Percentiles rank a stretch among this genome's conserved stretches.
phyloP scores from a whole-genome alignment of 2,329 filamentous ascomycete genomes.

The Myotisia sp. region DNA sequence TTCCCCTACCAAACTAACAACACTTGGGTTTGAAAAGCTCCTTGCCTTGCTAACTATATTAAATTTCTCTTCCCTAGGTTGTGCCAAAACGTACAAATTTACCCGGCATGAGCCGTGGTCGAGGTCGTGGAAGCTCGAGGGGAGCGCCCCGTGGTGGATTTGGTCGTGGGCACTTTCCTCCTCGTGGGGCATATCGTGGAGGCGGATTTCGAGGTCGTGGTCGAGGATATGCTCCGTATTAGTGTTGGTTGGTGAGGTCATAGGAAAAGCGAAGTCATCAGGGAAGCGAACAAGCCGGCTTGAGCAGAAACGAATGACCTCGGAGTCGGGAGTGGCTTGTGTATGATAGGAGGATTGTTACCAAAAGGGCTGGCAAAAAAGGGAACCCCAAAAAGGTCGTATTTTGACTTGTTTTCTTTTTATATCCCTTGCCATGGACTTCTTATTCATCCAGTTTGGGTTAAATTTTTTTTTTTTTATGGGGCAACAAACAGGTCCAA shows the following conservation, averaged over 20 bases:
- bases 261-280: no score
- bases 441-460: no score
- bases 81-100: constrained; percentile 87
- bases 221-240: constrained; percentile 35
- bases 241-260: no score
- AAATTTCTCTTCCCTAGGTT: constrained; percentile 39
- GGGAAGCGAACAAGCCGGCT: not conserved
- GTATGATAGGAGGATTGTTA: constrained; percentile 5
- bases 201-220: constrained; percentile 21
- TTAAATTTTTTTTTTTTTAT: no score
- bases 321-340: constrained; percentile 6
- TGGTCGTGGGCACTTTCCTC: constrained; percentile 11
- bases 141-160: constrained; percentile 37
- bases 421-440: no score
- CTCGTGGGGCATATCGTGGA: constrained; percentile 13
- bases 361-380: constrained; percentile 1
- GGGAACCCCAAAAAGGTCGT: not conserved
- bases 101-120: constrained; percentile 77
- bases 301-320: no score
- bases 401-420: no score
- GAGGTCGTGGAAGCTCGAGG: constrained; percentile 38
- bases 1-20: not conserved
- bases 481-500: no score
- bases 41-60: not conserved
- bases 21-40: not conserved